phyloP scores from a whole-genome alignment of 1,284 basidiomycete genomes.

The Spongispora temasekensis region DNA sequence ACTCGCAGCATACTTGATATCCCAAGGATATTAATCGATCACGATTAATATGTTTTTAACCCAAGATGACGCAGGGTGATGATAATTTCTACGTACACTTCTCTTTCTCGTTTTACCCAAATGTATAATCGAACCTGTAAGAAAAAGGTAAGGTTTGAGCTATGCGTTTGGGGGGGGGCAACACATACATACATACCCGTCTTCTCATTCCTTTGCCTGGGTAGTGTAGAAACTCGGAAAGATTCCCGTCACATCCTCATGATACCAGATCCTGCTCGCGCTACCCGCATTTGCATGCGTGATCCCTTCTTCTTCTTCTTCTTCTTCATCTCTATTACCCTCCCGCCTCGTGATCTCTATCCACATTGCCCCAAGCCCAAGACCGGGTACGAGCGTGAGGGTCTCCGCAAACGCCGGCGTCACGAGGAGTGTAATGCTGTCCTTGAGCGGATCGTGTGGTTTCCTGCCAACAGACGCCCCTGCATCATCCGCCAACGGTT shows the following conservation, averaged over 20 bases:
- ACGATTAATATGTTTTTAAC: no score
- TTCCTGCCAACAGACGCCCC: constrained; percentile 9
- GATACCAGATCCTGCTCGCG: constrained; percentile 32
- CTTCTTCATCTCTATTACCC: constrained; percentile 4
- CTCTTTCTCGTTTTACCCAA: no score
- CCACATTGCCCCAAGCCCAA: constrained; percentile 53
- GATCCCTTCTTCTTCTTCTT: not conserved
- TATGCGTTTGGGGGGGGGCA: no score
- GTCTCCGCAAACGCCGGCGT: constrained; percentile 45
- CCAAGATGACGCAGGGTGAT: no score
- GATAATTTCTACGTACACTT: no score
- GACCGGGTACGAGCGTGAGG: constrained; percentile 49
- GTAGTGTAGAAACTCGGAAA: constrained; percentile 37
- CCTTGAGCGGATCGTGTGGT: constrained; percentile 50
- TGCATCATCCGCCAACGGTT: not conserved
- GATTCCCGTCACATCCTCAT: constrained; percentile 36
- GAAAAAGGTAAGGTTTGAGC: no score
- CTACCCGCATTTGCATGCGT: constrained; percentile 1
- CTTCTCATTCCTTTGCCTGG: constrained; percentile 7
- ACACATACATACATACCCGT: not conserved
- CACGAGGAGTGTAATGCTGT: constrained; percentile 59
- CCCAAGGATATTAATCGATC: constrained; percentile 24
- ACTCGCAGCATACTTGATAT: constrained; percentile 82
- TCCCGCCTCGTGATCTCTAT: constrained; percentile 54
- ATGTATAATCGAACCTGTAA: no score